Conservation (phyloP, 1,284 basidiomycete species). For the Vanrija sp. region DNA sequence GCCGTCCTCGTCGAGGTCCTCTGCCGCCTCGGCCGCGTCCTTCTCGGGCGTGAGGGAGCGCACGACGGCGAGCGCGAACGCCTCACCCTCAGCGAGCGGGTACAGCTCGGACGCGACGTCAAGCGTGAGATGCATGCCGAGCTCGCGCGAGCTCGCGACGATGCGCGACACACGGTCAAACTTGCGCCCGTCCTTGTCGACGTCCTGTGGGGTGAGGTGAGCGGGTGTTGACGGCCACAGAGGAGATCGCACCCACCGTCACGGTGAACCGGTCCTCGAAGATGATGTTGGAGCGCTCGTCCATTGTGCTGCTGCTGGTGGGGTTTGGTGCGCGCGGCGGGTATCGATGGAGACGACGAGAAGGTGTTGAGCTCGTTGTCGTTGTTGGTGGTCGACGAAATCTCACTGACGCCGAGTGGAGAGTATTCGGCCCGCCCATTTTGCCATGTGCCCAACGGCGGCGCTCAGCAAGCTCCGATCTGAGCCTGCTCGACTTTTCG, state of each 20-base stretch:
- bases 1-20: conserved; percentile 42
- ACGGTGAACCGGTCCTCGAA: conserved; percentile 90
- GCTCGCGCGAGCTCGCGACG: conserved; percentile 76
- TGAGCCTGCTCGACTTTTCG: too few species aligned
- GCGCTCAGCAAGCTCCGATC: background rate
- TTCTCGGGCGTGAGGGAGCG: conserved; percentile 68
- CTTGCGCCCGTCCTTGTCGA: conserved; percentile 88
- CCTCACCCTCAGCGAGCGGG: conserved; percentile 64
- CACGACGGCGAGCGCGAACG: conserved; percentile 80
- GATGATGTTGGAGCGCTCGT: conserved; percentile 49
- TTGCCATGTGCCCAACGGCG: background rate
- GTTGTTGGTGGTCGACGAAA: background rate
- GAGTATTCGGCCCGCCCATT: background rate
- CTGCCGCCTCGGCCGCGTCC: conserved; percentile 51
- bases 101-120: conserved; percentile 90
- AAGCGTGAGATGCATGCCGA: conserved; percentile 81
- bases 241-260: conserved; percentile 49
- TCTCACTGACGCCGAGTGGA: background rate
- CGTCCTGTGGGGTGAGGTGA: conserved; percentile 37
- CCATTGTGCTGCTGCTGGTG: conserved; percentile 5
- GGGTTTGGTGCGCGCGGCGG: background rate
- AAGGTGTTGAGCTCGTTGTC: background rate
- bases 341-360: too few species aligned
- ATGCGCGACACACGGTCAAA: conserved; percentile 70
- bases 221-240: background rate